Evolutionary conservation across 495 filamentous ascomycete species (phyloP).

Genomic region (Entonaema liquescens): DNA sequence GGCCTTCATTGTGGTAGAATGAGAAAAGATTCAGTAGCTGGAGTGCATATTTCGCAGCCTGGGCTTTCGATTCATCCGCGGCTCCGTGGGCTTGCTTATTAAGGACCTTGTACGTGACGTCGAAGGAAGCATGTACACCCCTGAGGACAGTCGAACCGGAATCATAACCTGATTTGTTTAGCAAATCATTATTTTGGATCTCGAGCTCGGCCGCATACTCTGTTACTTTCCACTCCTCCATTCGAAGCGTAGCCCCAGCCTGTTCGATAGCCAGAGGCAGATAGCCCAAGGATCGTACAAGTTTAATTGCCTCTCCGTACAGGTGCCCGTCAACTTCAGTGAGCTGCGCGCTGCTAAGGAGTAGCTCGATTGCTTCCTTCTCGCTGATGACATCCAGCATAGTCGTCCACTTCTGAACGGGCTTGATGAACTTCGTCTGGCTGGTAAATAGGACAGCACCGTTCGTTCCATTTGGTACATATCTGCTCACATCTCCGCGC

Average conservation of each 20-base stretch:
- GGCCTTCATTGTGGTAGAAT: slow-evolving; percentile 12
- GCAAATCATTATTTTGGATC: background rate
- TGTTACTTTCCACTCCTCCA: background rate
- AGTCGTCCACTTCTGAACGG: background rate
- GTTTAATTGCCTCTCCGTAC: background rate
- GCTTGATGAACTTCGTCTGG: slow-evolving; percentile 4
- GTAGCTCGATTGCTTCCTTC: background rate
- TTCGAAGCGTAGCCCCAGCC: background rate
- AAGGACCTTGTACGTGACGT: slow-evolving; percentile 4
- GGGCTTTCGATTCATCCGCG: background rate
- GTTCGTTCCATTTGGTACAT: background rate
- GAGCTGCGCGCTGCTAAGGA: background rate
- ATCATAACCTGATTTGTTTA: background rate
- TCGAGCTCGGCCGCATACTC: slow-evolving; percentile 3
- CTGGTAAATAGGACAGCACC: slow-evolving; percentile 5
- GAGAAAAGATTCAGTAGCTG: background rate
- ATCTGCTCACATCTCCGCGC: background rate
- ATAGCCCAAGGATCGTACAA: background rate
- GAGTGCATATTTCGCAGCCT: slow-evolving; percentile 1
- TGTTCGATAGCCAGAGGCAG: slow-evolving; percentile 1
- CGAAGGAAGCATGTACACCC: slow-evolving; percentile 9
- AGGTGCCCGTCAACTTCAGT: background rate
- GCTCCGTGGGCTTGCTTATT: slow-evolving; percentile 2
- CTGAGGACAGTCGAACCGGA: background rate
- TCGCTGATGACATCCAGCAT: background rate